Evolutionary conservation across 768 basidiomycete genomes (phyloP).

Genomic region (Russula compacta): DNA sequence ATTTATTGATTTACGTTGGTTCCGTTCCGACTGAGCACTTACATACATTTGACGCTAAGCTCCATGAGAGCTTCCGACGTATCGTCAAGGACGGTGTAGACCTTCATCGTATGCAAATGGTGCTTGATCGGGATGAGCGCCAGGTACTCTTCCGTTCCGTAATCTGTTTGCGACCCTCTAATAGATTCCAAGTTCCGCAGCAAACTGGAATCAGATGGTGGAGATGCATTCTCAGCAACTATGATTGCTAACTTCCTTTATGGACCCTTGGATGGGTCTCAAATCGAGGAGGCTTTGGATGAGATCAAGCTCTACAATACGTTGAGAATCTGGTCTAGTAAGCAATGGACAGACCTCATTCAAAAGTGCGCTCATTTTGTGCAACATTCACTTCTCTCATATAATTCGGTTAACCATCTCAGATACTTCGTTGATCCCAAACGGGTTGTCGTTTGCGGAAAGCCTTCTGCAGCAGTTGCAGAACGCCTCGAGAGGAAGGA

Average conservation of each 20-base stretch:
- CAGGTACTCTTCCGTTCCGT: slow-evolving; percentile 39
- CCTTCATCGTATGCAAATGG: slow-evolving; percentile 81
- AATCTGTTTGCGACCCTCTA: neutral
- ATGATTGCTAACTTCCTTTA: slow-evolving; percentile 84
- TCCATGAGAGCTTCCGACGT: slow-evolving; percentile 58
- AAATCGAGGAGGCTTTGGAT: slow-evolving; percentile 63
- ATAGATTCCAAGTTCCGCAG: slow-evolving; percentile 54
- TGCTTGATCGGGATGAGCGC: slow-evolving; percentile 81
- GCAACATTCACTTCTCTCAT: neutral
- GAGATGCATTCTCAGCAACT: slow-evolving; percentile 65
- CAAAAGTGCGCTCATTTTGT: slow-evolving; percentile 44
- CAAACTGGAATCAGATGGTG: slow-evolving; percentile 73
- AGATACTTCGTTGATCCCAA: slow-evolving; percentile 77
- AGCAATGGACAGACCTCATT: slow-evolving; percentile 71
- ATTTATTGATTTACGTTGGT: slow-evolving; percentile 69
- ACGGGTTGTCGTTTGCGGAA: slow-evolving; percentile 71
- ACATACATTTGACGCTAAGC: slow-evolving; percentile 56
- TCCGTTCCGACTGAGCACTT: slow-evolving; percentile 80
- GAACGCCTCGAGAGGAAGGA: slow-evolving; percentile 75
- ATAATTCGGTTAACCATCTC: neutral
- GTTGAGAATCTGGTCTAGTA: slow-evolving; percentile 61
- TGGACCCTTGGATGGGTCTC: slow-evolving; percentile 72
- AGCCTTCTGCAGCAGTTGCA: slow-evolving; percentile 78
- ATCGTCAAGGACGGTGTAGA: slow-evolving; percentile 74
- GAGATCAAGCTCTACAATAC: slow-evolving; percentile 65